These are phyloP conservation scores for Massariosphaeria phaeospora DNA, from an alignment of 495 filamentous ascomycete genomes.

Conservation along the genomic window DNA sequence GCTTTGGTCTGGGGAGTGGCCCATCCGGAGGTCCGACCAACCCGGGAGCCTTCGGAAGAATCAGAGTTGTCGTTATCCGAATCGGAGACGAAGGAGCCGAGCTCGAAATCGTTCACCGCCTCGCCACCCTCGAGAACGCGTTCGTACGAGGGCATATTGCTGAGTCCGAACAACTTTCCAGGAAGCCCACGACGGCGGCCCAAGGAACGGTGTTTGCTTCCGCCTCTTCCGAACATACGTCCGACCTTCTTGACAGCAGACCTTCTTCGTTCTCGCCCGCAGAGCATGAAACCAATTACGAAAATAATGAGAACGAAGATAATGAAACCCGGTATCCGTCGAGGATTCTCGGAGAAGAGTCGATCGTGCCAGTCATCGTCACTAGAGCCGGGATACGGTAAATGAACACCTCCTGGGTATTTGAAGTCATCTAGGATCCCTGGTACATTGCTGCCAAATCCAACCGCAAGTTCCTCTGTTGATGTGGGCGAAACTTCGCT, in stretches of 20 bases:
- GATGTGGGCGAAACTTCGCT: conserved; percentile 69
- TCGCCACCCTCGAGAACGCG: conserved; percentile 78
- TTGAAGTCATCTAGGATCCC: conserved; percentile 73
- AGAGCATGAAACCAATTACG: conserved; percentile 60
- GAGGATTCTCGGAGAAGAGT: conserved; percentile 57
- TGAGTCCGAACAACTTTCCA: conserved; percentile 54
- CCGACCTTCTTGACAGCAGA: conserved; percentile 58
- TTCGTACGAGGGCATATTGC: conserved; percentile 59
- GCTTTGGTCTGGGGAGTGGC: conserved; percentile 63
- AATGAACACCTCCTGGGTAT: conserved; percentile 57
- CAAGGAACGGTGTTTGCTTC: conserved; percentile 42
- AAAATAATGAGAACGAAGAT: conserved; percentile 70
- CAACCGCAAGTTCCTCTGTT: conserved; percentile 65
- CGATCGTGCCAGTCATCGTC: conserved; percentile 70
- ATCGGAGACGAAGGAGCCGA: conserved; percentile 44
- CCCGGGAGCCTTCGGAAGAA: conserved; percentile 48
- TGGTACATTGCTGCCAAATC: conserved; percentile 77
- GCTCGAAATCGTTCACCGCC: conserved; percentile 44
- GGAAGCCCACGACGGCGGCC: conserved; percentile 41
- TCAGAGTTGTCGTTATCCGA: conserved; percentile 43
- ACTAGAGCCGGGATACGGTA: conserved; percentile 48
- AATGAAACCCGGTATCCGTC: conserved; percentile 66
- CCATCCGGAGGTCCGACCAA: conserved; percentile 56
- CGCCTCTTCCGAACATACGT: conserved; percentile 44
- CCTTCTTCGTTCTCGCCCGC: conserved; percentile 66